These are phyloP conservation scores for Shiraia bambusicola DNA, from an alignment of 2,329 filamentous ascomycete species.

Conservation along the genomic window DNA sequence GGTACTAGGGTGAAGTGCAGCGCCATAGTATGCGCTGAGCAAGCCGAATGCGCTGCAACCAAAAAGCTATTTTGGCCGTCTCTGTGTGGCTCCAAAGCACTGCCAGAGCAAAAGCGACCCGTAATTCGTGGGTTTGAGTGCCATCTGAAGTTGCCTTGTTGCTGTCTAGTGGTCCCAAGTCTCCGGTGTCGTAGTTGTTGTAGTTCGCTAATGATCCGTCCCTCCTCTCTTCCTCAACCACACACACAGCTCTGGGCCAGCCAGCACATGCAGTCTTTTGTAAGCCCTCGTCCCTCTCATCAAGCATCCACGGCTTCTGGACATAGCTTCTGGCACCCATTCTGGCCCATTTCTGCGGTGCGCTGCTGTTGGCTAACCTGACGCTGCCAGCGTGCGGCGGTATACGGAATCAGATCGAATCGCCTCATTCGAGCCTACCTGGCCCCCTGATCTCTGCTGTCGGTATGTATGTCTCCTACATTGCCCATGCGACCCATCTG, in stretches of 20 bases:
- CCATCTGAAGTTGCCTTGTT: conserved; percentile 24
- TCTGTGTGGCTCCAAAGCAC: conserved; percentile 9
- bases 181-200: conserved; percentile 24
- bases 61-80: conserved; percentile 4
- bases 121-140: conserved; percentile 16
- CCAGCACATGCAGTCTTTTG: conserved; percentile 25
- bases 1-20: conserved; percentile 13
- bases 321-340: conserved; percentile 14
- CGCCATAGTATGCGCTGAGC: conserved; percentile 15
- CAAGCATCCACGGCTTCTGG: conserved; percentile 14
- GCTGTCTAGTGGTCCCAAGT: conserved; percentile 28
- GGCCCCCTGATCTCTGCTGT: conserved; percentile 24
- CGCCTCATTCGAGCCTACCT: conserved; percentile 28
- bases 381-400: conserved; percentile 38
- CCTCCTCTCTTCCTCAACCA: conserved; percentile 29
- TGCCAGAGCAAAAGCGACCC: conserved; percentile 22
- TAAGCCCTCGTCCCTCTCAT: conserved; percentile 25
- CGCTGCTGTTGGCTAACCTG: conserved; percentile 35
- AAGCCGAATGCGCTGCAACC: conserved; percentile 18
- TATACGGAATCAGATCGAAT: conserved; percentile 40
- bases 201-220: conserved; percentile 28
- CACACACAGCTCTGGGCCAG: conserved; percentile 21
- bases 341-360: conserved; percentile 16
- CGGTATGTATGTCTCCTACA: conserved; percentile 38
- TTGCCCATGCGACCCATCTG: conserved; percentile 35